Evolutionary conservation across 2,329 filamentous ascomycete species (phyloP).

Genomic region (Leptodontidium sp.): DNA sequence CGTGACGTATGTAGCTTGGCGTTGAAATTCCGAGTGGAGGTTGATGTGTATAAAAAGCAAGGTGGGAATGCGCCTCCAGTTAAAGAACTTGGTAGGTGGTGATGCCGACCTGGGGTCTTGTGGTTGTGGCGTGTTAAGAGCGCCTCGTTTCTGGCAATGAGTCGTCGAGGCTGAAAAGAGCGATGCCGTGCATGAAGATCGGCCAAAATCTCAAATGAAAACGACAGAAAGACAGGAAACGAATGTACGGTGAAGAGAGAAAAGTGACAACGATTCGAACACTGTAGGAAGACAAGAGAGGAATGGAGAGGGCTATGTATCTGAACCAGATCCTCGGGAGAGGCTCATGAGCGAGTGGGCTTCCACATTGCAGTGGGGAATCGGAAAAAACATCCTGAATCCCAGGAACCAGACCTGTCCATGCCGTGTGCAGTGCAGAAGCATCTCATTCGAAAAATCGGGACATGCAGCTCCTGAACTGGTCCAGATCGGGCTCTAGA

Average conservation of each 20-base stretch:
- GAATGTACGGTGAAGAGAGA: background rate
- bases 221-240: slow-evolving; percentile 3
- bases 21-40: background rate
- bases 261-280: background rate
- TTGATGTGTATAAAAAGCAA: background rate
- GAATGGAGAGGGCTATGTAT: background rate
- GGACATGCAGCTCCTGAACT: slow-evolving; percentile 7
- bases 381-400: background rate
- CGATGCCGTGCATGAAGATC: slow-evolving; percentile 24
- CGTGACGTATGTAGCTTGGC: slow-evolving; percentile 14
- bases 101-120: slow-evolving; percentile 13
- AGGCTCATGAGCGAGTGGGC: background rate
- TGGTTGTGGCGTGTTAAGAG: slow-evolving; percentile 21
- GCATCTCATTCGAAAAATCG: too few relatives aligned
- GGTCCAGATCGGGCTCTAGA: background rate
- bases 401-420: background rate
- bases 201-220: background rate
- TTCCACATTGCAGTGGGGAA: background rate
- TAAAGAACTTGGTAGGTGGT: slow-evolving; percentile 12
- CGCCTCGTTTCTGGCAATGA: slow-evolving; percentile 19
- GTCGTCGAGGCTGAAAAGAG: slow-evolving; percentile 24
- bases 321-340: background rate
- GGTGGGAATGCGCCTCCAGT: background rate
- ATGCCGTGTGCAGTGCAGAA: background rate
- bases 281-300: background rate